Evolutionary conservation across 257 asterid species (phyloP).

Genomic region (Knoxia roxburghii): DNA sequence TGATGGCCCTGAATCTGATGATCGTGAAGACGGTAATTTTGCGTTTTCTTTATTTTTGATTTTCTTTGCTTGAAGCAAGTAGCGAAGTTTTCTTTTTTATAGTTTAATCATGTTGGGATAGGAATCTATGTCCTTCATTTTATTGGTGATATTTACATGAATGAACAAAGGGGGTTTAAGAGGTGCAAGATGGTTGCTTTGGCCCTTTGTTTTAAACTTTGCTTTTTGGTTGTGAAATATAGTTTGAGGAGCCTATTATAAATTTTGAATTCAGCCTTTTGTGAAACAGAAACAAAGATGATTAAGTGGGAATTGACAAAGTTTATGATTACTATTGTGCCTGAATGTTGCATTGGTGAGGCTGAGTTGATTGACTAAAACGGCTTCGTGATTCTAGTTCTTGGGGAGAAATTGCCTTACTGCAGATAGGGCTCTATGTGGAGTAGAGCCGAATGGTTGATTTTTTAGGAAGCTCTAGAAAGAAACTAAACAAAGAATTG

Average conservation of each 20-base stretch:
- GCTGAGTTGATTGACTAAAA: background rate
- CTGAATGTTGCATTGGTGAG: background rate
- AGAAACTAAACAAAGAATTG: background rate
- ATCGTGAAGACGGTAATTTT: constrained; percentile 39
- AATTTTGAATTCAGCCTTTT: background rate
- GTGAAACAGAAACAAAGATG: background rate
- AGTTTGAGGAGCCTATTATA: background rate
- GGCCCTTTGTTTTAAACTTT: background rate
- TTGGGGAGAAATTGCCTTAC: background rate
- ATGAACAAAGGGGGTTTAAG: background rate
- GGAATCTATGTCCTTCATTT: background rate
- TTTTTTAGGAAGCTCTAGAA: background rate
- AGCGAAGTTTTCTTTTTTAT: background rate
- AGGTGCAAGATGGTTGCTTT: background rate
- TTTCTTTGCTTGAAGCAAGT: background rate
- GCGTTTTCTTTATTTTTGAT: too few species aligned
- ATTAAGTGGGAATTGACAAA: background rate
- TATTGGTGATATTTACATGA: background rate
- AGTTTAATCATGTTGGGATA: background rate
- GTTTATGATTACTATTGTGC: background rate
- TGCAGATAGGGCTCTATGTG: background rate
- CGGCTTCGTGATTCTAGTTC: background rate
- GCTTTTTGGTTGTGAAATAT: too few species aligned
- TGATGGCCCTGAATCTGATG: constrained; percentile 21
- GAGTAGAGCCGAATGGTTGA: background rate